Percentiles rank a stretch among this genome's conserved stretches.
These are phyloP conservation scores for Pyrus pyrifolia DNA, from an alignment of 306 rosid genomes.

Conservation along the genomic window DNA sequence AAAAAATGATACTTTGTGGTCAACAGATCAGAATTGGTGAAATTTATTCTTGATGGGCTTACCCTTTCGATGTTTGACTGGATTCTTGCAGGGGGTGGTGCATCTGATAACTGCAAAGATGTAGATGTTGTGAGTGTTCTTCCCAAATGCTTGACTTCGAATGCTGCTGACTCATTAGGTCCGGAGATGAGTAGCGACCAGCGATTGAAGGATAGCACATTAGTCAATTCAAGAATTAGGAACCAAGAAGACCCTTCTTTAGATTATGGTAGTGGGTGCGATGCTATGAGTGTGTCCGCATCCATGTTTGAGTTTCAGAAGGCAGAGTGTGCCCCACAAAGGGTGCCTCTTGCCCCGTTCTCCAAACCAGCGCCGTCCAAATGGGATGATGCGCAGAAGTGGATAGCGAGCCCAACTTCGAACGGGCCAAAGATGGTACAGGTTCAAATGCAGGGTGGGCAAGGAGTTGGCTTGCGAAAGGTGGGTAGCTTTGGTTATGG, in stretches of 20 bases:
- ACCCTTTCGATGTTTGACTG: background rate
- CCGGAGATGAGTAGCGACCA: conserved; percentile 40
- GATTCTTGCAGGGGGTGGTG: conserved; percentile 49
- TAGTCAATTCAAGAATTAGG: conserved; percentile 36
- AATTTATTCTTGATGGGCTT: background rate
- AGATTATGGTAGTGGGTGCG: conserved; percentile 57
- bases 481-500: conserved; percentile 40
- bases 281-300: conserved; percentile 38
- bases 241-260: conserved; percentile 49
- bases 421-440: conserved; percentile 61
- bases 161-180: conserved; percentile 28
- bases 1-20: background rate
- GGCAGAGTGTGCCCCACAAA: conserved; percentile 61
- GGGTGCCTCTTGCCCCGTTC: conserved; percentile 67
- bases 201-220: conserved; percentile 36
- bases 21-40: background rate
- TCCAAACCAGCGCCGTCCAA: conserved; percentile 93
- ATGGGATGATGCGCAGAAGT: conserved; percentile 98
- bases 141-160: conserved; percentile 53
- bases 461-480: conserved; percentile 46
- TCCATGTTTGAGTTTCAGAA: conserved; percentile 83
- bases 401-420: conserved; percentile 90
- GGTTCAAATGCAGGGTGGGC: conserved; percentile 50
- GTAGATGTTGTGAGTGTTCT: conserved; percentile 81
- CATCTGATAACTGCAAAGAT: conserved; percentile 71